Base-by-base conservation (phyloP, 2,329 filamentous ascomycete species). In the Graphilbum sp. region DNA sequence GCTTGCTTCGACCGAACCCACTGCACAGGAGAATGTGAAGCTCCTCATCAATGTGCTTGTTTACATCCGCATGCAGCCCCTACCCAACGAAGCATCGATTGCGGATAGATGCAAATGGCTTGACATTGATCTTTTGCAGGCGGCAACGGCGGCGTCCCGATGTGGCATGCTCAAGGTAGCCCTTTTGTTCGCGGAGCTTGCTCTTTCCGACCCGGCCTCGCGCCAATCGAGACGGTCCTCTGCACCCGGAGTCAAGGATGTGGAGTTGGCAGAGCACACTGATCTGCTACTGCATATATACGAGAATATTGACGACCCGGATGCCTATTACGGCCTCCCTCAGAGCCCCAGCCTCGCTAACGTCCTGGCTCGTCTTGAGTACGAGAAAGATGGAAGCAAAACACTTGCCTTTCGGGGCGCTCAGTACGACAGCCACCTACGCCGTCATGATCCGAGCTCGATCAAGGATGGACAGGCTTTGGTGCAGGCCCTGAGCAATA, bases 231-330 rank as follows among this genome's bases (percentile, higher is more conserved):
- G 82, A 41, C 72, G 82, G 36, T 79, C 80, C 9, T 85, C 13
- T 12, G 16, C 30, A 9, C 5, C 13, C 32, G 20, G 32, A 24
- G 7, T 17, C 30, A 41, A 36, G 46, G 60, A 68, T 1, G 33
- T 45, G 2, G 54, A 56, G 1, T 18, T 37, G 46, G 52, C 63
- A 34, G 60, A 75, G 20, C 70, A 82, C 7, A 67, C 71, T 4
- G 73, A 82, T 23, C 65, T 92, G 1, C 63, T 96, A 12, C 66
- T 94, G 33, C 64, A 71, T 1, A 87, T 98, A 3, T 98, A 90
- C 54, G 80, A 84, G 52, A 88, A 84, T 43, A 81, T 98, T 34
- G 87, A 95, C 51, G 92, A 99, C 50, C 88, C 87, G 2, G 90
- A 99, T 54, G 79, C 86, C 1, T 98, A 93, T 54, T 98, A 98